phyloP scores from a whole-genome alignment of 495 filamentous ascomycete species.

The Penicillium atrosanguineum region DNA sequence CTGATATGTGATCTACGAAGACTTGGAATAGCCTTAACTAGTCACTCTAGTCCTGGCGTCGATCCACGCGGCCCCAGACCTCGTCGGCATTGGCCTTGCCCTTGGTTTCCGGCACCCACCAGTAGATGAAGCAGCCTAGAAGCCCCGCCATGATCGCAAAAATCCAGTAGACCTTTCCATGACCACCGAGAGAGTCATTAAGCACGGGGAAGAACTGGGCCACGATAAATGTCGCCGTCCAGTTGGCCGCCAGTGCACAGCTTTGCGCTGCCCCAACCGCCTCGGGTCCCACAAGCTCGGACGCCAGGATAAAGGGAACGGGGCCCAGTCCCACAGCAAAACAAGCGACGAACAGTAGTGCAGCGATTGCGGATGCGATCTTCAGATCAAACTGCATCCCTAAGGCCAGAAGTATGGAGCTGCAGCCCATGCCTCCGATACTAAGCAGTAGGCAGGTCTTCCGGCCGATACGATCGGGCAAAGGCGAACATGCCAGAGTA shows the following conservation, averaged over 20 bases:
- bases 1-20: not conserved
- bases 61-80: slow-evolving; percentile 70
- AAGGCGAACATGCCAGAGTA: slow-evolving; percentile 73
- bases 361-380: slow-evolving; percentile 72
- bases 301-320: slow-evolving; percentile 89
- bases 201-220: slow-evolving; percentile 90
- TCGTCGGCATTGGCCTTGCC: slow-evolving; percentile 79
- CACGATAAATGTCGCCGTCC: slow-evolving; percentile 86
- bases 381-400: slow-evolving; percentile 69
- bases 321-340: slow-evolving; percentile 93
- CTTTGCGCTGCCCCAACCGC: slow-evolving; percentile 88
- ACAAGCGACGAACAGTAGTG: slow-evolving; percentile 78
- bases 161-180: slow-evolving; percentile 82
- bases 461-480: slow-evolving; percentile 83
- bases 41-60: slow-evolving; percentile 31
- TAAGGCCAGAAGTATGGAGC: slow-evolving; percentile 68
- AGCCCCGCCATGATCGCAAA: slow-evolving; percentile 72
- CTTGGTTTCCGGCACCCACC: slow-evolving; percentile 78
- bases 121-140: slow-evolving; percentile 63
- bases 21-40: not conserved
- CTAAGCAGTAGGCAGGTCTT: slow-evolving; percentile 78
- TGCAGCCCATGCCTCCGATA: slow-evolving; percentile 78
- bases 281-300: slow-evolving; percentile 82
- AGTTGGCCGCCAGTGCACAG: slow-evolving; percentile 81
- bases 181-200: slow-evolving; percentile 68